Evolutionary conservation across 2,329 filamentous ascomycete species (phyloP), one percentile per base, ranked within the genome.

Genomic region (Mariannaea elegans): DNA sequence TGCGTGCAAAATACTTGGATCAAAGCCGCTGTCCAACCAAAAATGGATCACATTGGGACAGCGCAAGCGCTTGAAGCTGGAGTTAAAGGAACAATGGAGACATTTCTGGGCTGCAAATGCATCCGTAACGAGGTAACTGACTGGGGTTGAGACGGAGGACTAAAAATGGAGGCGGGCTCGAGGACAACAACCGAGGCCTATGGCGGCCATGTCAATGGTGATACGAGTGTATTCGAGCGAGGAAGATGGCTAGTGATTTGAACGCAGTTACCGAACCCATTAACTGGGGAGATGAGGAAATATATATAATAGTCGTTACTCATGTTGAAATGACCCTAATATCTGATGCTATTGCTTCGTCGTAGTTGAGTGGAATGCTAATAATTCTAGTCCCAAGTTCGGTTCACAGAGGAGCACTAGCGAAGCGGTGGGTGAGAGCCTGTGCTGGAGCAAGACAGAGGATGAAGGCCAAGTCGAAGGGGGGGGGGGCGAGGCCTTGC

Each of bases 21-120:
- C 53, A 38, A 61, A 58, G 53, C 61, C 59, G 61, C 56, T 59
- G 48, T 61, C 64, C 56, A 56, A 66, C 41, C 47, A 47, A 54
- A 59, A 52, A 24, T 59, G 59, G 61, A 65, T 49, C 58, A 65
- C 18, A 57, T 52, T 71, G 68, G 59, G 54, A 66, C 39, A 60
- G 68, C 63, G 62, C 56, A 65, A 71, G 65, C 62, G 66, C 63
- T 70, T 70, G 62, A 65, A 63, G 58, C 64, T 68, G 68, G 66
- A 69, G 66, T 70, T 70, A 53, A 65, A 65, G 51, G 65, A 64
- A 66, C 63, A 49, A 54, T 61, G 59, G 61, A 56, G 59, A 60
- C 41, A 57, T 56, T 56, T 47, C 31, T 45, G 56, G 52, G 23
- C 31, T 46, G 60, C 46, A 39, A 55, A 53, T 29, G 48, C 58